These are phyloP conservation scores for Alternaria infectoria DNA, from an alignment of 2,329 filamentous ascomycete species.

Conservation along the genomic window DNA sequence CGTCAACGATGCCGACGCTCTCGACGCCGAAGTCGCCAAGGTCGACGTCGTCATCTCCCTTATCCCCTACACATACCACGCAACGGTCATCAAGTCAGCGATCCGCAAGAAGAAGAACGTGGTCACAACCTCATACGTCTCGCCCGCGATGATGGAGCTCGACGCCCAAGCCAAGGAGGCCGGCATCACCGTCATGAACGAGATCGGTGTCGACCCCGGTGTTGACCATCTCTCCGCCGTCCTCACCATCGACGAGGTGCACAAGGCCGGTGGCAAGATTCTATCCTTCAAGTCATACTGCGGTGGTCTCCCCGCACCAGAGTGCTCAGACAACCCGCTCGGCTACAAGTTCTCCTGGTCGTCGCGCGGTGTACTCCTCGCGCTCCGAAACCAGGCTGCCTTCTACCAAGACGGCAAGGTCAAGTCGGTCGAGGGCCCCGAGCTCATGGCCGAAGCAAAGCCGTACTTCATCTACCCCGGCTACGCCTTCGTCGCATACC, in stretches of 20 bases:
- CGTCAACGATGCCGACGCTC: conserved; percentile 74
- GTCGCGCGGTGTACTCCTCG: conserved; percentile 83
- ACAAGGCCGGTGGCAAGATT: conserved; percentile 85
- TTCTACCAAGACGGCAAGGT: conserved; percentile 82
- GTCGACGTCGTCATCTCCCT: conserved; percentile 74
- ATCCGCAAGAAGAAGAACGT: conserved; percentile 95
- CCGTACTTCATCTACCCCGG: conserved; percentile 90
- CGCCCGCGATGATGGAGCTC: conserved; percentile 88
- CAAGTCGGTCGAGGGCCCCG: conserved; percentile 61
- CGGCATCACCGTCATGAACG: conserved; percentile 97
- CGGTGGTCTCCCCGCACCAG: conserved; percentile 58
- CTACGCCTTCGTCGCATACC: conserved; percentile 89
- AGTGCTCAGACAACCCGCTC: conserved; percentile 84
- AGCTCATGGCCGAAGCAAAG: conserved; percentile 87
- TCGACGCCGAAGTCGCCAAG: conserved; percentile 81
- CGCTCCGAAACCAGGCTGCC: conserved; percentile 82
- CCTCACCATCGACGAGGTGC: conserved; percentile 87
- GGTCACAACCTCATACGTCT: conserved; percentile 93
- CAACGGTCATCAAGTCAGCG: conserved; percentile 87
- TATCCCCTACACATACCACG: conserved; percentile 75
- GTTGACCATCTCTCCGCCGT: conserved; percentile 82
- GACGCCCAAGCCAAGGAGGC: conserved; percentile 83
- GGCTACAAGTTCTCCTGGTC: conserved; percentile 89
- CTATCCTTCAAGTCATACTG: conserved; percentile 83
- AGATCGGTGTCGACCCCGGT: conserved; percentile 68